Evolutionary conservation across 179 eudicot genomes (phyloP).

Genomic region (Camellia oleifera): DNA sequence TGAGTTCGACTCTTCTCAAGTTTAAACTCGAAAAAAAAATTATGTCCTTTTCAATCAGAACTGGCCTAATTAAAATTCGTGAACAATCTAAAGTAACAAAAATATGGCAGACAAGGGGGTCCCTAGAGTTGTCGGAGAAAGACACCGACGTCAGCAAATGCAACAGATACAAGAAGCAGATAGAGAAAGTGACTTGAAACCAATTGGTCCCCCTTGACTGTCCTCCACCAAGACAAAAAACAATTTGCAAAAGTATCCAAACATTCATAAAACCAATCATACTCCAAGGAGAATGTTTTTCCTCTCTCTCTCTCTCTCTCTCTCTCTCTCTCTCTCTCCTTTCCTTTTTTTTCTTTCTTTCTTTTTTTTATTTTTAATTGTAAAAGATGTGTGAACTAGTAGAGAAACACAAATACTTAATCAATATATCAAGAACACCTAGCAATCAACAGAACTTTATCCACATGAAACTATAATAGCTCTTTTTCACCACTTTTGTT

Average conservation of each 20-base stretch:
- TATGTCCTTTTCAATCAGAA: slow-evolving; percentile 13
- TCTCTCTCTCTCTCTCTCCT: too few relatives aligned
- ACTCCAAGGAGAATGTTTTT: slow-evolving; percentile 5
- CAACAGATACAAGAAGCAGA: slow-evolving; percentile 33
- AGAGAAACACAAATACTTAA: background rate
- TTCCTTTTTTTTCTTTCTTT: background rate
- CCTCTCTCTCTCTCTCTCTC: too few relatives aligned
- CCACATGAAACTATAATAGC: background rate
- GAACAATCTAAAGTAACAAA: slow-evolving; percentile 41
- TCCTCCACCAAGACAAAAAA: slow-evolving; percentile 23
- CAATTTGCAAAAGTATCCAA: slow-evolving; percentile 12
- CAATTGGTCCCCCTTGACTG: slow-evolving; percentile 30
- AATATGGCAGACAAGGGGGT: slow-evolving; percentile 55
- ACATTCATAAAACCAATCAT: slow-evolving; percentile 5
- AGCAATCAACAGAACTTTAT: background rate
- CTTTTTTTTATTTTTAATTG: too few relatives aligned
- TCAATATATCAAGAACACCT: background rate
- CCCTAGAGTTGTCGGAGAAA: slow-evolving; percentile 48
- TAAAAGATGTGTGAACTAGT: background rate
- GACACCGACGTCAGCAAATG: slow-evolving; percentile 36
- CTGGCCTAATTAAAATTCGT: slow-evolving; percentile 15
- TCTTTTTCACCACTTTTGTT: background rate
- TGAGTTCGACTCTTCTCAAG: slow-evolving; percentile 26
- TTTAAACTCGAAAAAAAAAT: slow-evolving; percentile 19
- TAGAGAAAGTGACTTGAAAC: slow-evolving; percentile 45